A percentile compares a stretch with the other conserved stretches of the same genome.
phyloP scores from a whole-genome alignment of 2,329 filamentous ascomycete species.

The Fusarium sp. region DNA sequence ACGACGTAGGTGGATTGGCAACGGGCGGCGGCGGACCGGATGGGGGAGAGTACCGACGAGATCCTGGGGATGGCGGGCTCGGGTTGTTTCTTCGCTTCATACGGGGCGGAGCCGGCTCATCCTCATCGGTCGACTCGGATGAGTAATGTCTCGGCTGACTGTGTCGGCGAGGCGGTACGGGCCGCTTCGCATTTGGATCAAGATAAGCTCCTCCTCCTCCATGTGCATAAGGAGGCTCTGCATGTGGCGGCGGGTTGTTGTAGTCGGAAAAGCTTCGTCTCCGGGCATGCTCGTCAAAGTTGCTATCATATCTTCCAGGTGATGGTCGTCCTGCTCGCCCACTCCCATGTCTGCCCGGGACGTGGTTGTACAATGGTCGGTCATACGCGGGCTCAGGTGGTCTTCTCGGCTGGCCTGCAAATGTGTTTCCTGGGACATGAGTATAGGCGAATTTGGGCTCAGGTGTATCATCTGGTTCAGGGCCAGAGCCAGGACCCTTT shows the following conservation, averaged over 20 bases:
- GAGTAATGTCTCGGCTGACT: conserved; percentile 60
- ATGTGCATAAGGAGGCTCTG: conserved; percentile 43
- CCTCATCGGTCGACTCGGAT: conserved; percentile 53
- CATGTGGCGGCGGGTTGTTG: conserved; percentile 51
- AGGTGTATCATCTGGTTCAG: conserved; percentile 42
- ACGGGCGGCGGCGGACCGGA: conserved; percentile 44
- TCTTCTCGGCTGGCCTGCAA: conserved; percentile 44
- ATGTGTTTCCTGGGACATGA: conserved; percentile 45
- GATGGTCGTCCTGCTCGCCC: conserved; percentile 47
- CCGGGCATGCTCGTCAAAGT: conserved; percentile 54
- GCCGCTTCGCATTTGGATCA: conserved; percentile 47
- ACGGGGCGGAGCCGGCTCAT: conserved; percentile 48
- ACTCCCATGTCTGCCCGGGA: conserved; percentile 50
- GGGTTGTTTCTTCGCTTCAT: conserved; percentile 41
- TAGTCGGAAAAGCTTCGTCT: conserved; percentile 65
- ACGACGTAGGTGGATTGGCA: conserved; percentile 36
- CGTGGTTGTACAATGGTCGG: conserved; percentile 55
- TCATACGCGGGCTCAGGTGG: conserved; percentile 47
- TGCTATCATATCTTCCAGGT: conserved; percentile 49
- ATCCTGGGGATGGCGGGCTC: conserved; percentile 41
- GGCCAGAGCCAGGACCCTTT: conserved; percentile 40
- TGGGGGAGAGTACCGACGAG: conserved; percentile 49
- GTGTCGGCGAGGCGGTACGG: conserved; percentile 54
- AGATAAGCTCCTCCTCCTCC: conserved; percentile 44
- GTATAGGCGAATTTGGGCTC: conserved; percentile 53